A percentile compares a stretch with the other conserved stretches of the same genome.
Conservation (phyloP, 192 early-diverging fungal species). For the Chytriomyces hyalinus region DNA sequence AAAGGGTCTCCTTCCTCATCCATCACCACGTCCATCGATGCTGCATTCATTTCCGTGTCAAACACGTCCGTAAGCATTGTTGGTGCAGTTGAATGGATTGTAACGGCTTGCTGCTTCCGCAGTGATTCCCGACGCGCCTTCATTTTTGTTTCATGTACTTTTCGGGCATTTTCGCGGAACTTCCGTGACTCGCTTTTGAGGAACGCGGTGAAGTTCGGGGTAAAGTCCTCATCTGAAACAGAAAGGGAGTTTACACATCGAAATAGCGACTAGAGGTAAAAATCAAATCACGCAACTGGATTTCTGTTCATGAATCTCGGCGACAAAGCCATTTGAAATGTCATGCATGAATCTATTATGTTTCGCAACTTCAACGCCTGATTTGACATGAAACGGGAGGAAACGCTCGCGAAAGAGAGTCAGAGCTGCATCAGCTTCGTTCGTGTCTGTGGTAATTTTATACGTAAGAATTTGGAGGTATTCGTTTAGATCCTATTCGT, state of each 20-base stretch:
- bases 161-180: not conserved
- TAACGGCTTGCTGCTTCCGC: not conserved
- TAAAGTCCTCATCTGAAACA: not conserved
- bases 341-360: constrained; percentile 44
- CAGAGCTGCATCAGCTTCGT: not conserved
- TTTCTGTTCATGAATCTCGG: not conserved
- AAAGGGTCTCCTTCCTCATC: not conserved
- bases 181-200: not conserved
- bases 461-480: too few relatives aligned
- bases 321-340: not conserved
- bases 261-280: not conserved
- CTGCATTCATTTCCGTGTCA: not conserved
- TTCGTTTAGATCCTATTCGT: too few relatives aligned
- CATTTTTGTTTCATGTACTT: not conserved
- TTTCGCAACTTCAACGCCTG: constrained; percentile 49
- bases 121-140: not conserved
- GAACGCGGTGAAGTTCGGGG: not conserved
- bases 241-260: not conserved
- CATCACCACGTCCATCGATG: not conserved
- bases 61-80: too few relatives aligned
- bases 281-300: not conserved
- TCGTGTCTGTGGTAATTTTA: not conserved
- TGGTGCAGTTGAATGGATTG: too few relatives aligned
- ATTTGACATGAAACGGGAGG: constrained; percentile 66
- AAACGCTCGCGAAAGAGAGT: constrained; percentile 52